These are phyloP conservation scores for Rhododendron ferrugineum DNA, from an alignment of 148 eudicot genomes.

Conservation along the genomic window DNA sequence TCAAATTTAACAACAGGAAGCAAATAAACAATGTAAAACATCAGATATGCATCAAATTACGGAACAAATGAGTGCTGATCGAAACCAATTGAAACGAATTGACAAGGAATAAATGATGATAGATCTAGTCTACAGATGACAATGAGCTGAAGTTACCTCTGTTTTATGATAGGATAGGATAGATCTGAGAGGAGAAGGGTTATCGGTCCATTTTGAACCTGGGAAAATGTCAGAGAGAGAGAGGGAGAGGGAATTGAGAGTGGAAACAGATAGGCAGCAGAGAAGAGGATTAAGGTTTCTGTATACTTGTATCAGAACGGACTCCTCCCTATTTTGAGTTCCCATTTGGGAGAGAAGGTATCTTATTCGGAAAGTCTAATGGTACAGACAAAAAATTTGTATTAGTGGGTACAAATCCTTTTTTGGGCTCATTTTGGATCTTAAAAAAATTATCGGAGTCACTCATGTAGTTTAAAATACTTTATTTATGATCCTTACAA, in stretches of 20 bases:
- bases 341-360: neutral
- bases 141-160: slow-evolving; percentile 10
- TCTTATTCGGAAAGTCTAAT: no score
- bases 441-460: no score
- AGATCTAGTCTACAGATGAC: neutral
- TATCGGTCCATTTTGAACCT: neutral
- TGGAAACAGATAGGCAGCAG: neutral
- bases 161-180: neutral
- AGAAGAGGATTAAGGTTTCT: neutral
- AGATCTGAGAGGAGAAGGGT: slow-evolving; percentile 1
- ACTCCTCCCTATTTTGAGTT: neutral
- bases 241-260: neutral
- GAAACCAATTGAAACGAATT: neutral
- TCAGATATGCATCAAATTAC: neutral
- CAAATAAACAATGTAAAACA: neutral
- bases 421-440: no score
- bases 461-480: no score
- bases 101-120: neutral
- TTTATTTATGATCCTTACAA: no score
- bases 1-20: neutral
- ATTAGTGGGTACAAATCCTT: no score
- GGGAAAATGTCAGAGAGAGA: neutral
- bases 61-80: neutral
- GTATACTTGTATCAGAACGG: neutral
- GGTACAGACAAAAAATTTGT: no score